These are phyloP conservation scores for Geosmithia putterillii DNA, from an alignment of 2,329 filamentous ascomycete genomes.

Conservation along the genomic window DNA sequence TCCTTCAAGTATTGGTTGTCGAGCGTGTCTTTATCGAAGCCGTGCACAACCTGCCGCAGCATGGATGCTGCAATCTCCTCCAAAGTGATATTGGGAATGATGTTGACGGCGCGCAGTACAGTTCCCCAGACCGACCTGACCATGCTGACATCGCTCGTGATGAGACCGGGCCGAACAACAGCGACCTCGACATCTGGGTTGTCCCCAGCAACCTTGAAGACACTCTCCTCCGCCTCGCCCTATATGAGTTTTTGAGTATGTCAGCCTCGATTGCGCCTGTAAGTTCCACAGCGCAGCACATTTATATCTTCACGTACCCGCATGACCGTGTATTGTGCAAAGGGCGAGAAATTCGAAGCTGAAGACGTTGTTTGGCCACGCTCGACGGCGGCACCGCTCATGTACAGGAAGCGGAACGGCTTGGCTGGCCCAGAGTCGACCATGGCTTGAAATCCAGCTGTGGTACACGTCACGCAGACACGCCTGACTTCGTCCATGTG, in stretches of 20 bases:
- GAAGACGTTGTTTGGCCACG: conserved; percentile 24
- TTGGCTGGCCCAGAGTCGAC: conserved; percentile 11
- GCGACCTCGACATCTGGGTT: conserved; percentile 21
- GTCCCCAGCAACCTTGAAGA: conserved; percentile 25
- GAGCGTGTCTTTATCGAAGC: conserved; percentile 32
- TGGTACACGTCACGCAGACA: conserved; percentile 24
- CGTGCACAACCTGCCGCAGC: conserved; percentile 28
- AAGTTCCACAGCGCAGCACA: no score
- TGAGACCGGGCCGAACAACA: conserved; percentile 29
- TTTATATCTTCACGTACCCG: conserved; percentile 20
- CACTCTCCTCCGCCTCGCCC: conserved; percentile 33
- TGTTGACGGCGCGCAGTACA: conserved; percentile 6
- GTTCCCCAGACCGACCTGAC: not conserved
- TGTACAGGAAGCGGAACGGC: conserved; percentile 31
- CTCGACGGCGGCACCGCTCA: conserved; percentile 25
- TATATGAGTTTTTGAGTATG: conserved; percentile 20
- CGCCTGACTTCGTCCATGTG: conserved; percentile 21
- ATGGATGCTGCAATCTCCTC: conserved; percentile 26
- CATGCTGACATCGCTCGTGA: conserved; percentile 11
- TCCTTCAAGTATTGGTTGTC: conserved; percentile 24
- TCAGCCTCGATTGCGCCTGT: conserved; percentile 24
- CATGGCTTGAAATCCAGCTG: conserved; percentile 20
- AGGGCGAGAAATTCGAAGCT: conserved; percentile 11
- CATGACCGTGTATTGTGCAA: conserved; percentile 28
- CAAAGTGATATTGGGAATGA: conserved; percentile 20